Conservation (phyloP, 345 rosid species). For the Conringia planisiliqua region DNA sequence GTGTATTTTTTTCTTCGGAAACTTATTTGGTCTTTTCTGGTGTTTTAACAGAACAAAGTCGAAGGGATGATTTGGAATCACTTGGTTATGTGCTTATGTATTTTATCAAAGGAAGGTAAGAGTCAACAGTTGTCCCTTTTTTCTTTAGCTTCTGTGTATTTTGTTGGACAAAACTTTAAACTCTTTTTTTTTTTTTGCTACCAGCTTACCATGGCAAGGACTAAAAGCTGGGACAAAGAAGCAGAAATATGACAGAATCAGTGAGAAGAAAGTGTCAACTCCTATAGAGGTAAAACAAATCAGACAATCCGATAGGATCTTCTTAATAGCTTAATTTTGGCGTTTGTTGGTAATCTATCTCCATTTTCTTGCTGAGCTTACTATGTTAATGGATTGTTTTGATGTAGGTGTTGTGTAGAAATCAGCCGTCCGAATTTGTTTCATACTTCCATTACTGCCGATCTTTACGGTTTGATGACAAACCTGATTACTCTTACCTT, state of each 20-base stretch:
- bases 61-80: slow-evolving; percentile 91
- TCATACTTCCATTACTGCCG: slow-evolving; percentile 86
- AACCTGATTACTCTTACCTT: slow-evolving; percentile 87
- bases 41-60: slow-evolving; percentile 67
- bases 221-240: slow-evolving; percentile 84
- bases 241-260: slow-evolving; percentile 82
- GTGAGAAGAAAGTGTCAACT: slow-evolving; percentile 86
- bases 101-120: slow-evolving; percentile 80
- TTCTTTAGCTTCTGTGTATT: neutral
- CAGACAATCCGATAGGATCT: neutral
- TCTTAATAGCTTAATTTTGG: neutral
- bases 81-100: slow-evolving; percentile 91
- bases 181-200: neutral
- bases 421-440: slow-evolving; percentile 63
- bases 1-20: neutral
- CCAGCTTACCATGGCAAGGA: slow-evolving; percentile 92
- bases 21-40: neutral
- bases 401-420: slow-evolving; percentile 62
- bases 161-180: neutral
- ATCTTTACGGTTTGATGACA: slow-evolving; percentile 81
- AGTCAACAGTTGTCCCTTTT: neutral
- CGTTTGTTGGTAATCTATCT: neutral
- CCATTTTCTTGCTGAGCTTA: neutral
- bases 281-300: slow-evolving; percentile 56
- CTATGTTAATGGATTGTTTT: neutral